Conservation (phyloP, 2,329 filamentous ascomycete species). For the Cercospora sp. region DNA sequence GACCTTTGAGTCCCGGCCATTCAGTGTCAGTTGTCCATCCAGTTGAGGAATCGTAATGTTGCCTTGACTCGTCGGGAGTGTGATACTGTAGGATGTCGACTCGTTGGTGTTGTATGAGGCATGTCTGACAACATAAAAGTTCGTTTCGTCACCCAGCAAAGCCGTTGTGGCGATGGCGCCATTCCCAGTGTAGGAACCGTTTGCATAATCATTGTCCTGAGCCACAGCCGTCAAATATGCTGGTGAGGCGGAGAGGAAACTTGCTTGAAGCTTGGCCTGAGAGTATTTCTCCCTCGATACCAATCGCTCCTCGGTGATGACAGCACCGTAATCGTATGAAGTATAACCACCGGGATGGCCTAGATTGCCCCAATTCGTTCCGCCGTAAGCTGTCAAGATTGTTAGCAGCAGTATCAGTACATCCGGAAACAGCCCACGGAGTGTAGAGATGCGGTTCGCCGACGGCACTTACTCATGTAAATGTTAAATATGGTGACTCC, state of each 20-base stretch:
- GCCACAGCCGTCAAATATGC: slow-evolving; percentile 65
- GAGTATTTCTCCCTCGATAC: slow-evolving; percentile 74
- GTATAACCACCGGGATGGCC: slow-evolving; percentile 64
- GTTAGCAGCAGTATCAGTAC: not conserved
- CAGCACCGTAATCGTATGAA: slow-evolving; percentile 62
- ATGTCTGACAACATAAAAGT: slow-evolving; percentile 67
- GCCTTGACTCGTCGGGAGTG: slow-evolving; percentile 60
- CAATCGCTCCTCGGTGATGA: slow-evolving; percentile 68
- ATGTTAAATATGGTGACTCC: slow-evolving; percentile 69
- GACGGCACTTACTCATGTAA: slow-evolving; percentile 59
- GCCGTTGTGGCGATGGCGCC: slow-evolving; percentile 61
- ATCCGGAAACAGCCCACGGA: not conserved
- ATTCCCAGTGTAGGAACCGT: slow-evolving; percentile 56
- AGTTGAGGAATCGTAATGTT: slow-evolving; percentile 60
- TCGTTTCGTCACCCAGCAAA: slow-evolving; percentile 55
- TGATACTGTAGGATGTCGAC: slow-evolving; percentile 64
- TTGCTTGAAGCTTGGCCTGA: slow-evolving; percentile 73
- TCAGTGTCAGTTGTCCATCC: slow-evolving; percentile 58
- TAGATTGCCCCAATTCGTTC: slow-evolving; percentile 82
- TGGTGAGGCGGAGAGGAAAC: slow-evolving; percentile 72
- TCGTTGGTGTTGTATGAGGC: slow-evolving; percentile 61
- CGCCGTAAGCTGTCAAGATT: slow-evolving; percentile 58
- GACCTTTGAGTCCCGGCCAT: slow-evolving; percentile 66
- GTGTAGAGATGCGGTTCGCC: not conserved
- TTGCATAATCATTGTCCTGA: slow-evolving; percentile 48